These are phyloP conservation scores for Neovahlkampfia damariscottae DNA, from an alignment of 78 protist genomes.

Conservation along the genomic window DNA sequence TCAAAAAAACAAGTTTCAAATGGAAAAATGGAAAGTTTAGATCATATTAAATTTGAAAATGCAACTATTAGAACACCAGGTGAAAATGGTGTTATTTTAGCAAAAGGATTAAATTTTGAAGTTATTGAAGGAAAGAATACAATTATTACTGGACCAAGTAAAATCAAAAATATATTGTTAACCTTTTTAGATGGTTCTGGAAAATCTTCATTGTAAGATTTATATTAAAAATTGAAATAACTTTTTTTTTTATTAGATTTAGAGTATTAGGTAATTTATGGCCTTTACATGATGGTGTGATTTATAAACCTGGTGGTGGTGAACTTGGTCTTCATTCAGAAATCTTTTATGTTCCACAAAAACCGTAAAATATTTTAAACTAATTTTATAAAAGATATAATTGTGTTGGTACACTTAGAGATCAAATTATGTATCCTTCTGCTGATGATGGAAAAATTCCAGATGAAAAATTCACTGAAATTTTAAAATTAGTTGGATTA, in stretches of 20 bases:
- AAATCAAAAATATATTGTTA: slow-evolving; percentile 16
- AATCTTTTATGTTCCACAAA: slow-evolving; percentile 57
- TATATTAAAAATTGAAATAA: not conserved
- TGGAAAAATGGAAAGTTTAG: not conserved
- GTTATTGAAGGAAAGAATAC: slow-evolving; percentile 1
- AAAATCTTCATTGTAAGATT: slow-evolving; percentile 29
- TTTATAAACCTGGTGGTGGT: slow-evolving; percentile 9
- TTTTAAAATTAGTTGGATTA: slow-evolving; percentile 40
- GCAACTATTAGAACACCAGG: not conserved
- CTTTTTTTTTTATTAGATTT: slow-evolving; percentile 19
- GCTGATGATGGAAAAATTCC: not conserved
- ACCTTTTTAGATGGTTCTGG: slow-evolving; percentile 60
- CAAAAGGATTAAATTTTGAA: not conserved
- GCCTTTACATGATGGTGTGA: slow-evolving; percentile 29
- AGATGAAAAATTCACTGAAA: slow-evolving; percentile 30
- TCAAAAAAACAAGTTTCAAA: not conserved
- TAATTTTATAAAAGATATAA: too few species aligned
- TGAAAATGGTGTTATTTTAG: not conserved
- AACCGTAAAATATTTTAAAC: slow-evolving; percentile 61
- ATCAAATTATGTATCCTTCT: slow-evolving; percentile 76
- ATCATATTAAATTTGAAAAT: not conserved
- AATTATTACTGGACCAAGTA: slow-evolving; percentile 33
- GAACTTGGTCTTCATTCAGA: not conserved
- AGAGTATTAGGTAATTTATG: slow-evolving; percentile 59
- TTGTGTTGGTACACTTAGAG: slow-evolving; percentile 61